phyloP scores from a whole-genome alignment of 306 rosid species.

The Casuarina glauca region DNA sequence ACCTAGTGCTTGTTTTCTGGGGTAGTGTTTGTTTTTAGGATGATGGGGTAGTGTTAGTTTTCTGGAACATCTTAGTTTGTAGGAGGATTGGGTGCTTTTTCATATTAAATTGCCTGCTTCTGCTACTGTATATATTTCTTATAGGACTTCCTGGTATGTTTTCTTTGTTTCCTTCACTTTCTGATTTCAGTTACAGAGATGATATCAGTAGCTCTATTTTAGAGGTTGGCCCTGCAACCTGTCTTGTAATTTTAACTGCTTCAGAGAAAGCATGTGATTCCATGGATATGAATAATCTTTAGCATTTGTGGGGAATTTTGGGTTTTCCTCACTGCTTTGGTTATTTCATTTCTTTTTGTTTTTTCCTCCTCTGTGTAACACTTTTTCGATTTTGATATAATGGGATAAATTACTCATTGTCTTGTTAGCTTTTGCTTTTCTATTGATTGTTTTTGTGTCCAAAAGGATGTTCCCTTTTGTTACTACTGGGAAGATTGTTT shows the following conservation, averaged over 20 bases:
- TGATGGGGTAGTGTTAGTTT: not conserved
- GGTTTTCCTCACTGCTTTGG: not conserved
- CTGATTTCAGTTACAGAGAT: not conserved
- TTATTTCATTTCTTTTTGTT: not conserved
- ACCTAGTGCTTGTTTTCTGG: not conserved
- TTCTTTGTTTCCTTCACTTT: not conserved
- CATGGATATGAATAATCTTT: not conserved
- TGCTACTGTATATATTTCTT: not conserved
- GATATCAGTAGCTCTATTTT: not conserved
- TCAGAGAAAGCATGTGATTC: not conserved
- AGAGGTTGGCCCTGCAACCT: not conserved
- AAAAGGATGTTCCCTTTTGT: constrained; percentile 10
- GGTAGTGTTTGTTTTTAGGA: not conserved
- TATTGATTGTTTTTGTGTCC: constrained; percentile 9
- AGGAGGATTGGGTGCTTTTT: not conserved
- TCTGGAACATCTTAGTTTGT: not conserved
- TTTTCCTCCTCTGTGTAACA: not conserved
- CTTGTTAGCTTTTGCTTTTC: not conserved
- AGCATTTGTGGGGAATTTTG: not conserved
- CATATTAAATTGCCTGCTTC: not conserved
- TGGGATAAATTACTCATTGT: not conserved
- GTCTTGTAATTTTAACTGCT: not conserved
- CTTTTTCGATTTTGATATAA: constrained; percentile 1
- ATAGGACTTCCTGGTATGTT: not conserved
- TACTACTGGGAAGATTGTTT: constrained; percentile 4